phyloP scores from a whole-genome alignment of 768 basidiomycete species.

The Wakefieldia striispora region DNA sequence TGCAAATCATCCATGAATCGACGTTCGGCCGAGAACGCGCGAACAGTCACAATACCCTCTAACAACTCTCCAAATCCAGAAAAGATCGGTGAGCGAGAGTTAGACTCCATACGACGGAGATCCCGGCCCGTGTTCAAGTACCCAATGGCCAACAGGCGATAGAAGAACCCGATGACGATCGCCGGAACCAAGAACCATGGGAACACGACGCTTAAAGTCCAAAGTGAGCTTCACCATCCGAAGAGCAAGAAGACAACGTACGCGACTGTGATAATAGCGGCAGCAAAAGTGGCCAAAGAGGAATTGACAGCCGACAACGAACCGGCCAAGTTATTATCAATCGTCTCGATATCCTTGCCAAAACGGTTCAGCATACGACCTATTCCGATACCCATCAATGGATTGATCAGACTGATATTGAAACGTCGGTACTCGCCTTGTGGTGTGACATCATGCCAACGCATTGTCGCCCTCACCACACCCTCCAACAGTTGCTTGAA shows the following conservation, averaged over 20 bases:
- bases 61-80: constrained; percentile 80
- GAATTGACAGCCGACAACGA: constrained; percentile 76
- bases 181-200: constrained; percentile 84
- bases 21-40: constrained; percentile 83
- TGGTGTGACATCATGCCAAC: constrained; percentile 83
- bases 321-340: constrained; percentile 68
- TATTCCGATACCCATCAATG: constrained; percentile 21
- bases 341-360: constrained; percentile 84
- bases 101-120: constrained; percentile 87
- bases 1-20: constrained; percentile 77
- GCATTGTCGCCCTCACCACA: constrained; percentile 80
- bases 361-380: constrained; percentile 88
- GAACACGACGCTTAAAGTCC: constrained; percentile 55
- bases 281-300: constrained; percentile 73
- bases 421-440: constrained; percentile 43
- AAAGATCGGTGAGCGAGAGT: constrained; percentile 80
- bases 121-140: constrained; percentile 82
- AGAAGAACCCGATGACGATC: constrained; percentile 66
- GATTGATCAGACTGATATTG: background rate
- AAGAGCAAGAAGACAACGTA: constrained; percentile 32
- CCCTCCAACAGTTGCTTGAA: constrained; percentile 57
- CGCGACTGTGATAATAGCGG: constrained; percentile 71
- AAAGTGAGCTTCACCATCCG: constrained; percentile 8
- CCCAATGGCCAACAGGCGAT: constrained; percentile 66
- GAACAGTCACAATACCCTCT: constrained; percentile 89